Evolutionary conservation across 1,284 basidiomycete genomes (phyloP).

Genomic region (Cryptococcus sp.): DNA sequence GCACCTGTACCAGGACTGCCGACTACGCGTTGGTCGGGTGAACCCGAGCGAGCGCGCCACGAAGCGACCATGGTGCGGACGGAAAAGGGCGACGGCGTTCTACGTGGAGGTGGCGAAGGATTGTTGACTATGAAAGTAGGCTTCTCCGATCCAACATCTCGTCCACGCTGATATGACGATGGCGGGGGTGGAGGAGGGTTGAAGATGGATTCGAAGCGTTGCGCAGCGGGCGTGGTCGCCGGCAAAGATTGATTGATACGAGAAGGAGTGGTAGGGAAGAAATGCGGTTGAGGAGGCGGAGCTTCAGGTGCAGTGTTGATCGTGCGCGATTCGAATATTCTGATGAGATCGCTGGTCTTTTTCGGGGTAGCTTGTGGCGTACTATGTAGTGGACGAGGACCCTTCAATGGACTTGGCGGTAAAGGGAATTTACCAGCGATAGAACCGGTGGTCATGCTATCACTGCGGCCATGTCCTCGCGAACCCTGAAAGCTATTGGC

Average conservation of each 20-base stretch:
- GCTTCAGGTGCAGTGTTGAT: conserved; percentile 1
- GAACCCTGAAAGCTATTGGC: conserved; percentile 14
- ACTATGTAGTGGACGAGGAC: conserved; percentile 16
- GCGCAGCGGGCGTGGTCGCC: not conserved
- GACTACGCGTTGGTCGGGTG: conserved; percentile 61
- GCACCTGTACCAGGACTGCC: conserved; percentile 51
- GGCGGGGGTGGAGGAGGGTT: conserved; percentile 4
- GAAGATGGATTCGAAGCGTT: conserved; percentile 8
- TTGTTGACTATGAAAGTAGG: conserved; percentile 1
- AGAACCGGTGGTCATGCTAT: conserved; percentile 1
- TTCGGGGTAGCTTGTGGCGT: conserved; percentile 29
- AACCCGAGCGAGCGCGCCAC: conserved; percentile 57
- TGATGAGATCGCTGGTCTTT: conserved; percentile 44
- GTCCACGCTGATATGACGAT: not conserved
- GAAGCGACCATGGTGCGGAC: conserved; percentile 75
- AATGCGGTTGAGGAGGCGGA: conserved; percentile 22
- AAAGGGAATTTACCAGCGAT: conserved; percentile 33
- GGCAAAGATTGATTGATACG: not conserved
- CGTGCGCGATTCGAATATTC: conserved; percentile 37
- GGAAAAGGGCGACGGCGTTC: conserved; percentile 37
- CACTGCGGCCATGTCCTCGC: conserved; percentile 4
- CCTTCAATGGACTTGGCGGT: conserved; percentile 31
- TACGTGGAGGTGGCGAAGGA: conserved; percentile 24
- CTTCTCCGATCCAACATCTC: too few species aligned
- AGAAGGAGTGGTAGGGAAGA: conserved; percentile 15